These are phyloP conservation scores for Xylariaceae sp. DNA, from an alignment of 2,329 filamentous ascomycete genomes.

Conservation along the genomic window DNA sequence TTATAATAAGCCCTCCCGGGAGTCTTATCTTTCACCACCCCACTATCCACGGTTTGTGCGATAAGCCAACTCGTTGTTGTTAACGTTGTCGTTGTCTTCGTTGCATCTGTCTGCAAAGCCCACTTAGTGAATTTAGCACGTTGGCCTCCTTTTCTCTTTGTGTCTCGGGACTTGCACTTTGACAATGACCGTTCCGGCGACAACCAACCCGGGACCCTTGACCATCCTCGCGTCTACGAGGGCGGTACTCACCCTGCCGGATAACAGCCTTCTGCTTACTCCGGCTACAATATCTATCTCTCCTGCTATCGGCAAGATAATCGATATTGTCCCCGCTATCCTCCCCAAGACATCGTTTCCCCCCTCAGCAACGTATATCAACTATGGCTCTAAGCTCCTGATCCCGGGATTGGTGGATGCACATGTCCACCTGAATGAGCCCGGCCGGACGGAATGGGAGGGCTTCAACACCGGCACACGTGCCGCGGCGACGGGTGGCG, in stretches of 20 bases:
- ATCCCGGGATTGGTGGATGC: conserved; percentile 93
- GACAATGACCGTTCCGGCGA: conserved; percentile 29
- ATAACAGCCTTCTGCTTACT: conserved; percentile 65
- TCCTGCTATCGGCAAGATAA: conserved; percentile 78
- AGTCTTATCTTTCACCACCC: conserved; percentile 13
- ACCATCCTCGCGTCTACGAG: conserved; percentile 83
- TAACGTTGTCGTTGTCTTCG: conserved; percentile 2
- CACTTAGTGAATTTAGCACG: conserved; percentile 6
- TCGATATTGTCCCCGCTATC: conserved; percentile 71
- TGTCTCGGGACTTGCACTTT: neutral
- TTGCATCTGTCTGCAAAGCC: conserved; percentile 7
- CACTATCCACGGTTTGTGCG: conserved; percentile 6
- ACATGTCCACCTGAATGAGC: conserved; percentile 97
- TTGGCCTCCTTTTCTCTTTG: conserved; percentile 8
- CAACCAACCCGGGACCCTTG: conserved; percentile 44
- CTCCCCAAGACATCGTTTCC: conserved; percentile 79
- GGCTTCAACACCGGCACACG: conserved; percentile 94
- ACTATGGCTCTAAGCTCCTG: conserved; percentile 83
- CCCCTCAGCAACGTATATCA: conserved; percentile 69
- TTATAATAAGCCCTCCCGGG: conserved; percentile 1
- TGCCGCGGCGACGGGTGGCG: conserved; percentile 91
- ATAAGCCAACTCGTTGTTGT: conserved; percentile 20
- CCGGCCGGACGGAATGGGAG: conserved; percentile 96
- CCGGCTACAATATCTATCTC: conserved; percentile 85
- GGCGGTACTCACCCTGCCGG: conserved; percentile 74